Conservation (phyloP, 1,139 yeast genomes). For the Yamadazyma oceani region DNA sequence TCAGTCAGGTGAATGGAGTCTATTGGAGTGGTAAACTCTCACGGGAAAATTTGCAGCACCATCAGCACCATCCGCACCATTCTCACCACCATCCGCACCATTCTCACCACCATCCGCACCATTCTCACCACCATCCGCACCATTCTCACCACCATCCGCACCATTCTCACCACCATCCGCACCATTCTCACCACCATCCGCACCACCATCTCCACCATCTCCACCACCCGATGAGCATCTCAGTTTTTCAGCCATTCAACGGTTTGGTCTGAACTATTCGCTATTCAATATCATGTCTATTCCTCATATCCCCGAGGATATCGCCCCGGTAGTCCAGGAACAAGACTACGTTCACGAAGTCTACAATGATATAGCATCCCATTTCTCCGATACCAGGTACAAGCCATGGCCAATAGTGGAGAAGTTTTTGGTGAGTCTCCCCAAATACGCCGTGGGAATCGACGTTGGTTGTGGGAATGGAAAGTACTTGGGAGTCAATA, state of each 20-base stretch:
- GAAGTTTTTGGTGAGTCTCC: conserved; percentile 48
- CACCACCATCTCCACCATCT: no score
- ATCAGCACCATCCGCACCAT: no score
- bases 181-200: no score
- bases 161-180: no score
- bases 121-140: no score
- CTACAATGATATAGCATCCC: conserved; percentile 87
- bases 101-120: no score
- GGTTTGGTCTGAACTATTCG: background rate
- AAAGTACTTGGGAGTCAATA: conserved; percentile 75
- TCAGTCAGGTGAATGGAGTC: no score
- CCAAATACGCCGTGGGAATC: conserved; percentile 43
- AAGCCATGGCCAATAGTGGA: conserved; percentile 98
- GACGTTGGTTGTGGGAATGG: conserved; percentile 98
- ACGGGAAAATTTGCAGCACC: no score
- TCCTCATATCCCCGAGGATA: conserved; percentile 32
- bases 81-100: no score
- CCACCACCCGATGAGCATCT: conserved; percentile 1
- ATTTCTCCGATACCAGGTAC: conserved; percentile 89
- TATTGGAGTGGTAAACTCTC: no score
- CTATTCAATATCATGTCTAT: conserved; percentile 23
- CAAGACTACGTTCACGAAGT: conserved; percentile 82
- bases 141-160: background rate
- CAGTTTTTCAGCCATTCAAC: background rate
- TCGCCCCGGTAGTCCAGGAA: conserved; percentile 61